These are phyloP conservation scores for Mucor velutinosus DNA, from an alignment of 371 early-diverging fungal genomes.

Conservation along the genomic window DNA sequence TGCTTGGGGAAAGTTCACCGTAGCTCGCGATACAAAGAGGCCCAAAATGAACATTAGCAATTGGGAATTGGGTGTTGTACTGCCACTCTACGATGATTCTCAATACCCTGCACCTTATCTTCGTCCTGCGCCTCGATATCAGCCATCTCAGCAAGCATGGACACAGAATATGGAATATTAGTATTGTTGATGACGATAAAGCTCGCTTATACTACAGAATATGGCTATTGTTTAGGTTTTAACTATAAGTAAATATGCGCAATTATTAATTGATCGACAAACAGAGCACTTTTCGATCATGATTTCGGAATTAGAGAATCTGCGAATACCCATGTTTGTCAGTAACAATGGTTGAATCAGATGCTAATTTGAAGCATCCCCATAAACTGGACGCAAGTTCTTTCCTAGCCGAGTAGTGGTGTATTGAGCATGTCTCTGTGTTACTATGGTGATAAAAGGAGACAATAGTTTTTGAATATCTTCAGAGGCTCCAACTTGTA, in stretches of 20 bases:
- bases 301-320: neutral
- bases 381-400: neutral
- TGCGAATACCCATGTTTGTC: neutral
- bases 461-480: neutral
- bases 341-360: neutral
- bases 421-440: neutral
- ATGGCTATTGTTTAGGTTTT: neutral
- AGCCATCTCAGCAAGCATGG: constrained; percentile 40
- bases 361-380: neutral
- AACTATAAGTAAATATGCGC: neutral
- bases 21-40: constrained; percentile 24
- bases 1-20: constrained; percentile 46
- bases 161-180: constrained; percentile 37
- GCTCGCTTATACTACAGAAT: neutral
- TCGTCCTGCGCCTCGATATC: constrained; percentile 42
- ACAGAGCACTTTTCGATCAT: neutral
- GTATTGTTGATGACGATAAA: neutral
- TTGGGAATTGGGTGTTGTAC: constrained; percentile 52
- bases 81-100: constrained; percentile 35
- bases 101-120: constrained; percentile 39
- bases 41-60: constrained; percentile 50
- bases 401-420: too few relatives aligned
- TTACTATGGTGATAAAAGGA: too few relatives aligned
- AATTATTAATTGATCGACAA: neutral
- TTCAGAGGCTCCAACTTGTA: neutral